These are phyloP conservation scores for Cercophora samala DNA, from an alignment of 495 filamentous ascomycete genomes.

Conservation along the genomic window DNA sequence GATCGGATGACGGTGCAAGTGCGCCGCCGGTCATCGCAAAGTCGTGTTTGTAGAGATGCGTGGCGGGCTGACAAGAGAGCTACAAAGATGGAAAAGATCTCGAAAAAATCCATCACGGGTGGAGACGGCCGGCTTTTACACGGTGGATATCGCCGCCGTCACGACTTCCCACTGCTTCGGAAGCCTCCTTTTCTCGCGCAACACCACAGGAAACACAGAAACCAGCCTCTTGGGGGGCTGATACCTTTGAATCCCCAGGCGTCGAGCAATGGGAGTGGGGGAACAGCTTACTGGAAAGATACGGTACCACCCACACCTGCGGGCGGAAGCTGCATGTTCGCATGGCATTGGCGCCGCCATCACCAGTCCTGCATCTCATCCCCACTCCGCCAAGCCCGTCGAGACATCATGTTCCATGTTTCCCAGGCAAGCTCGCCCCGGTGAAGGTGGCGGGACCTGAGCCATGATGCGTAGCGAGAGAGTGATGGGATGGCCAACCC, in stretches of 20 bases:
- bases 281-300: background rate
- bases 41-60: background rate
- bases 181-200: background rate
- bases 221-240: background rate
- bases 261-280: background rate
- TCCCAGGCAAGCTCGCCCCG: background rate
- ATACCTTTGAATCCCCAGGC: background rate
- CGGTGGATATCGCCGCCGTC: constrained; percentile 11
- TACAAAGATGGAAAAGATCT: background rate
- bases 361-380: background rate
- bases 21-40: background rate
- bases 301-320: background rate
- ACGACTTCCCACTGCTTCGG: background rate
- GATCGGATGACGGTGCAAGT: background rate
- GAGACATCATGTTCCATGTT: constrained; percentile 6
- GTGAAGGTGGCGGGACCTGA: background rate
- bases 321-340: background rate
- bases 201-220: background rate
- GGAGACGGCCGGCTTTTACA: constrained; percentile 6
- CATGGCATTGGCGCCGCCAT: background rate
- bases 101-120: background rate
- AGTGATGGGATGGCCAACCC: background rate
- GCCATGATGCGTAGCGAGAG: background rate
- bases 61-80: background rate
- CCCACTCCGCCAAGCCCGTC: background rate